Evolutionary conservation across 768 basidiomycete species (phyloP).

Genomic region (Chlorophyllum brunneum): DNA sequence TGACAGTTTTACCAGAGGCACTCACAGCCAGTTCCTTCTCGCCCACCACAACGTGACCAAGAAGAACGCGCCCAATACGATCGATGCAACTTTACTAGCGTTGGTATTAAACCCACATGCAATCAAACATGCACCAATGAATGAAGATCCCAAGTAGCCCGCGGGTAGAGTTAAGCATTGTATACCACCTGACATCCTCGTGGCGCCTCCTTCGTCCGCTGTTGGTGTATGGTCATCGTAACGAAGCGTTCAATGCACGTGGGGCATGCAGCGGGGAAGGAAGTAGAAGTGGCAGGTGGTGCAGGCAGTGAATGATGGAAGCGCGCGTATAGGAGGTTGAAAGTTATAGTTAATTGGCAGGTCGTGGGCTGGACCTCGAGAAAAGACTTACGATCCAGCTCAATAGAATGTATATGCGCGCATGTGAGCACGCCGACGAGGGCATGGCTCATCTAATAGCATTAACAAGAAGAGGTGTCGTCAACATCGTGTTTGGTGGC

Average conservation of each 20-base stretch:
- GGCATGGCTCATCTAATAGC: conserved; percentile 79
- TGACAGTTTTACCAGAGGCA: conserved; percentile 9
- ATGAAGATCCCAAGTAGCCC: conserved; percentile 80
- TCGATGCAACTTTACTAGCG: conserved; percentile 79
- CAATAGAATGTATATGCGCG: conserved; percentile 80
- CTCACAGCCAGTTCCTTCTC: conserved; percentile 67
- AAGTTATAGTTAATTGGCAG: neutral
- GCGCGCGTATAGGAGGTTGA: neutral
- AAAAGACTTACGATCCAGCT: conserved; percentile 71
- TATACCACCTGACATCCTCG: conserved; percentile 84
- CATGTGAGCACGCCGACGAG: conserved; percentile 77
- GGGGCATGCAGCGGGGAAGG: neutral
- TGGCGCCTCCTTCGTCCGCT: conserved; percentile 89
- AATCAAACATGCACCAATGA: conserved; percentile 86
- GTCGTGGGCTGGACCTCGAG: no score
- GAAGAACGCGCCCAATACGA: conserved; percentile 83
- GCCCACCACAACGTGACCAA: conserved; percentile 90
- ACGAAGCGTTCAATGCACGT: neutral
- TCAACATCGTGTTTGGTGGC: conserved; percentile 1
- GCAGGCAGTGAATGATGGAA: neutral
- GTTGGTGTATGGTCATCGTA: conserved; percentile 8
- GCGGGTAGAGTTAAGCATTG: conserved; percentile 75
- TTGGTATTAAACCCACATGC: conserved; percentile 87
- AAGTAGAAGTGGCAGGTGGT: neutral
- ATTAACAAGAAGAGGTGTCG: neutral